These are phyloP conservation scores for Botrytis deweyae DNA, from an alignment of 2,329 filamentous ascomycete genomes.

Conservation along the genomic window DNA sequence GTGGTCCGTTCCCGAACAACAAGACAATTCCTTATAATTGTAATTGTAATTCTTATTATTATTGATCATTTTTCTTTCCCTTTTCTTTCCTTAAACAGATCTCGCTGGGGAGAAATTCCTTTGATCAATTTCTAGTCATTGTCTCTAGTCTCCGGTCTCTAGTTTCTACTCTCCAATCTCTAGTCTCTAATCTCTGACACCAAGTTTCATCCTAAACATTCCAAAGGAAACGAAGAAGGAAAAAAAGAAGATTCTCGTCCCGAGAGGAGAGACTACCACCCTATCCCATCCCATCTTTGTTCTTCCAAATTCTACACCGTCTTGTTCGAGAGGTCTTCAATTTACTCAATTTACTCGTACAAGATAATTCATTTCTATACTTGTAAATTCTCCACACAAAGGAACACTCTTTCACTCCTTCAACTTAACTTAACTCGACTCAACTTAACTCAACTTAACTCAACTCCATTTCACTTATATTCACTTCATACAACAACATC, in stretches of 20 bases:
- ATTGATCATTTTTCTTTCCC: too few relatives aligned
- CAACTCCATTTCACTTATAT: not conserved
- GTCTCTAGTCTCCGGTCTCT: not conserved
- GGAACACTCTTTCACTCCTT: not conserved
- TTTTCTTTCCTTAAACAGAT: not conserved
- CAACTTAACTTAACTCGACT: not conserved
- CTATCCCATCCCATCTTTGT: conserved; percentile 16
- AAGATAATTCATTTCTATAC: not conserved
- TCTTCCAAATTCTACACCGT: conserved; percentile 1
- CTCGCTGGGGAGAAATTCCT: not conserved
- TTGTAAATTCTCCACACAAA: not conserved
- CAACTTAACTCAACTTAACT: not conserved
- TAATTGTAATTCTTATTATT: too few relatives aligned
- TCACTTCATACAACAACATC: not conserved
- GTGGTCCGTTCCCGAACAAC: conserved; percentile 6
- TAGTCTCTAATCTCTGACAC: not conserved
- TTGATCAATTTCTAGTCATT: conserved; percentile 10
- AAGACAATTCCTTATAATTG: not conserved
- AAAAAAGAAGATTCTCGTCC: not conserved
- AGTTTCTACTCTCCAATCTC: not conserved
- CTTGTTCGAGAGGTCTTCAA: not conserved
- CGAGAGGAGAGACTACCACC: not conserved
- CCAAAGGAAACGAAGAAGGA: conserved; percentile 3
- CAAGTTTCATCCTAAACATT: conserved; percentile 11
- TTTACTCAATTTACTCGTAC: not conserved